A percentile compares a stretch with the other conserved stretches of the same genome.
Evolutionary conservation across 2,329 filamentous ascomycete genomes (phyloP).

Genomic region (Incumbomyces lentus): DNA sequence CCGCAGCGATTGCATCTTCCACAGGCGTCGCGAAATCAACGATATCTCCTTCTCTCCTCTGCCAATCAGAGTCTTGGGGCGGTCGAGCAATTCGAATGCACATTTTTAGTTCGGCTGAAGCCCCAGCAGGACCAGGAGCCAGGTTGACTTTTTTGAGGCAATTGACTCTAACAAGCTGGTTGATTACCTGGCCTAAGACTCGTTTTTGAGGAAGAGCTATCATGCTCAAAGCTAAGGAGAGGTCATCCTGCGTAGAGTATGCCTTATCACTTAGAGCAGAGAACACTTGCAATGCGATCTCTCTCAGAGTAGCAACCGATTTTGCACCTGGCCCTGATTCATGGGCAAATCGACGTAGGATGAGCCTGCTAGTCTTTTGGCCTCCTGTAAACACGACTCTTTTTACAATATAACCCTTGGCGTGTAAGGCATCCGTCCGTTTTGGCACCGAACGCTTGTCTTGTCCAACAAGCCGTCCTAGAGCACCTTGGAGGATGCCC

Average conservation of each 20-base stretch:
- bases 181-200: slow-evolving; percentile 33
- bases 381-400: slow-evolving; percentile 38
- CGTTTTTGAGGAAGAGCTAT: slow-evolving; percentile 29
- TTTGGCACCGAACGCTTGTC: slow-evolving; percentile 56
- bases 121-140: slow-evolving; percentile 31
- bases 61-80: slow-evolving; percentile 25
- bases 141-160: slow-evolving; percentile 35
- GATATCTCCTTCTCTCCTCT: slow-evolving; percentile 24
- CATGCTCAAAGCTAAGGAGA: slow-evolving; percentile 39
- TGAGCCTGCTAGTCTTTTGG: slow-evolving; percentile 47
- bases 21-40: slow-evolving; percentile 13
- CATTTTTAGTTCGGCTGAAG: slow-evolving; percentile 27
- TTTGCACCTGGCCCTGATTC: neutral
- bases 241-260: slow-evolving; percentile 43
- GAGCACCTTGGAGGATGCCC: slow-evolving; percentile 49
- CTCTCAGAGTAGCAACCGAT: neutral
- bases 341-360: slow-evolving; percentile 39
- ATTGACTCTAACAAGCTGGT: slow-evolving; percentile 36
- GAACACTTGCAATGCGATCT: slow-evolving; percentile 29
- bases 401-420: slow-evolving; percentile 54
- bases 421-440: slow-evolving; percentile 46
- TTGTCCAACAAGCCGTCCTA: slow-evolving; percentile 47
- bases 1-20: slow-evolving; percentile 8
- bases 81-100: slow-evolving; percentile 36
- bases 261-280: slow-evolving; percentile 38